Evolutionary conservation across 2,329 filamentous ascomycete genomes (phyloP).

Genomic region (Pyricularia sp.): DNA sequence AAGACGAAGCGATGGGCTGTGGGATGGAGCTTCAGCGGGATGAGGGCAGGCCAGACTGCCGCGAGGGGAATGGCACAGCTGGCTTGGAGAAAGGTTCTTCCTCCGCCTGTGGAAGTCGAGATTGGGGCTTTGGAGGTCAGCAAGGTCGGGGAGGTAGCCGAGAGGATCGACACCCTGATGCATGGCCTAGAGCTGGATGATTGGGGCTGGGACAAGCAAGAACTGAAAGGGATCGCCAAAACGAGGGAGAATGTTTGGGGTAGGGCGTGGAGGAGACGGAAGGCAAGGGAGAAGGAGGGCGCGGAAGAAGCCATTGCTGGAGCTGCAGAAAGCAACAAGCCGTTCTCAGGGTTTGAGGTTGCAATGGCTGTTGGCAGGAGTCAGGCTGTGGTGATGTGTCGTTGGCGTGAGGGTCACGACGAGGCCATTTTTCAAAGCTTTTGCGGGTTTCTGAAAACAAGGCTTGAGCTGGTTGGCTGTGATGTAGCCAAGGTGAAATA

Average conservation of each 20-base stretch:
- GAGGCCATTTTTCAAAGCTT: slow-evolving; percentile 74
- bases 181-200: slow-evolving; percentile 39
- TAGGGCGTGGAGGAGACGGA: slow-evolving; percentile 55
- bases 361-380: slow-evolving; percentile 26
- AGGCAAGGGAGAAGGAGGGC: slow-evolving; percentile 21
- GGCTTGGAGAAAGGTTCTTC: slow-evolving; percentile 29
- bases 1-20: slow-evolving; percentile 78
- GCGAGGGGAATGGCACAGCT: slow-evolving; percentile 30
- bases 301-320: background rate
- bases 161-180: slow-evolving; percentile 31
- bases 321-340: slow-evolving; percentile 11
- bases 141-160: slow-evolving; percentile 25
- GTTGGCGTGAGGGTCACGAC: slow-evolving; percentile 69
- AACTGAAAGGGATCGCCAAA: slow-evolving; percentile 45
- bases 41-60: slow-evolving; percentile 43
- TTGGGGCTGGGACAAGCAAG: slow-evolving; percentile 50
- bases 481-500: no score
- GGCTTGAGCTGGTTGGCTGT: slow-evolving; percentile 13
- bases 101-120: slow-evolving; percentile 25
- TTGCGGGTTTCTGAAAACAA: slow-evolving; percentile 60
- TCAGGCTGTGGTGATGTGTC: slow-evolving; percentile 35
- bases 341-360: slow-evolving; percentile 45
- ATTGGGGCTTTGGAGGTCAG: slow-evolving; percentile 30
- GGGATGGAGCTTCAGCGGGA: slow-evolving; percentile 68
- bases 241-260: slow-evolving; percentile 67